phyloP scores from a whole-genome alignment of 495 filamentous ascomycete genomes.

The Podospora conica region DNA sequence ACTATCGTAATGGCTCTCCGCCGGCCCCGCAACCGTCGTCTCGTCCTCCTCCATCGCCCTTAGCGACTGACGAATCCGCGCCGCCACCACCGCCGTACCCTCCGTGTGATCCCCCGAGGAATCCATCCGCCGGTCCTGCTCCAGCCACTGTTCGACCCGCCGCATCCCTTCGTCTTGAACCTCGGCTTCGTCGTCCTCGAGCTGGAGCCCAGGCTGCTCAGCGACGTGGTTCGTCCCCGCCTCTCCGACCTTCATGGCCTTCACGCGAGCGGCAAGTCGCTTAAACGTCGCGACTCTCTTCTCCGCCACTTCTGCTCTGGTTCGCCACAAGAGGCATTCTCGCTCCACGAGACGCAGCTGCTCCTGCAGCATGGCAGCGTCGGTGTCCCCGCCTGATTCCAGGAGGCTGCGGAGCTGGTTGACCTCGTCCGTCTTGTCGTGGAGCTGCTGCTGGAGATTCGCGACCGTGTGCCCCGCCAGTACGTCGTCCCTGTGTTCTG shows the following conservation, averaged over 20 bases:
- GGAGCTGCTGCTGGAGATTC: conserved; percentile 38
- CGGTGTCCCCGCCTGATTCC: conserved; percentile 30
- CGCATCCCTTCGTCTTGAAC: neutral
- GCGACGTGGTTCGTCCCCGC: neutral
- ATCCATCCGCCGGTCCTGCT: neutral
- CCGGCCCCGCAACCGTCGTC: neutral
- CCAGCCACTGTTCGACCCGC: neutral
- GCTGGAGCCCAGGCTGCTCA: too few species aligned
- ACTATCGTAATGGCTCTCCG: neutral
- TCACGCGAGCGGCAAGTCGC: conserved; percentile 23
- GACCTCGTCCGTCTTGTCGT: conserved; percentile 34
- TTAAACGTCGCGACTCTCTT: conserved; percentile 37
- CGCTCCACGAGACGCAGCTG: conserved; percentile 39
- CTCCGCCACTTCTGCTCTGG: conserved; percentile 47
- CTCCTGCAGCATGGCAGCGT: conserved; percentile 39
- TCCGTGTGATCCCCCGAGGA: conserved; percentile 10
- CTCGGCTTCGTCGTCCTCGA: neutral
- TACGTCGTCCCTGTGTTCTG: neutral
- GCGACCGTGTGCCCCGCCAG: conserved; percentile 30
- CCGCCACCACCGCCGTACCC: conserved; percentile 8
- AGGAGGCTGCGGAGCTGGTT: conserved; percentile 36
- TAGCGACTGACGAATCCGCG: conserved; percentile 14
- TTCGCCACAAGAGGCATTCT: conserved; percentile 43
- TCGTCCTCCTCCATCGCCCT: conserved; percentile 1
- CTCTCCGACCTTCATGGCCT: neutral